These are phyloP conservation scores for Puccinia hordei DNA, from an alignment of 1,284 basidiomycete genomes.

Conservation along the genomic window DNA sequence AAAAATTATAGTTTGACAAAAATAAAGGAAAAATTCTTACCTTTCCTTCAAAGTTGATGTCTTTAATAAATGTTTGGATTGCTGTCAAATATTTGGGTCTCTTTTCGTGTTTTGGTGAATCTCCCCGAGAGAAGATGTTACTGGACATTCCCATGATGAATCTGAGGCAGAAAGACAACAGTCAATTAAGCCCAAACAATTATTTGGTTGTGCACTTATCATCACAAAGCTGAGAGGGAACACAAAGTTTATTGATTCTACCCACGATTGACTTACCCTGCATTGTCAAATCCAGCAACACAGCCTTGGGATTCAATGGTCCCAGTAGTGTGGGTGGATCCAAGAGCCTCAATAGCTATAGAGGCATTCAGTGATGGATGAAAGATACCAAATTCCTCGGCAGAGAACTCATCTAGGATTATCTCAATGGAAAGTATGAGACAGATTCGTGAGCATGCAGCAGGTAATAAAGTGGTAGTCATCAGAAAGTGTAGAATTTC, in stretches of 20 bases:
- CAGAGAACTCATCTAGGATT: constrained; percentile 42
- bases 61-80: constrained; percentile 8
- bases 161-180: neutral
- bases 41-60: constrained; percentile 45
- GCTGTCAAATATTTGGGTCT: neutral
- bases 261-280: constrained; percentile 3
- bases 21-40: neutral
- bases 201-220: neutral
- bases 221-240: neutral
- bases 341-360: constrained; percentile 43
- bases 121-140: constrained; percentile 34
- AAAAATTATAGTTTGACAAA: too few species aligned
- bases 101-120: constrained; percentile 25
- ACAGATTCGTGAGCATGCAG: neutral
- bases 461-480: neutral
- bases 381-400: constrained; percentile 42
- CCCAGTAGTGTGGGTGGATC: constrained; percentile 11
- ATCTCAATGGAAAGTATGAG: neutral
- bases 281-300: constrained; percentile 49
- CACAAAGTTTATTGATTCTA: neutral
- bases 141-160: constrained; percentile 48
- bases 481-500: neutral
- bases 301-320: neutral
- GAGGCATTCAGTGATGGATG: constrained; percentile 45
- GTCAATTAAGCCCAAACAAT: neutral